Evolutionary conservation across 371 early-diverging fungal species (phyloP).

Genomic region (Chytridium lagenaria): DNA sequence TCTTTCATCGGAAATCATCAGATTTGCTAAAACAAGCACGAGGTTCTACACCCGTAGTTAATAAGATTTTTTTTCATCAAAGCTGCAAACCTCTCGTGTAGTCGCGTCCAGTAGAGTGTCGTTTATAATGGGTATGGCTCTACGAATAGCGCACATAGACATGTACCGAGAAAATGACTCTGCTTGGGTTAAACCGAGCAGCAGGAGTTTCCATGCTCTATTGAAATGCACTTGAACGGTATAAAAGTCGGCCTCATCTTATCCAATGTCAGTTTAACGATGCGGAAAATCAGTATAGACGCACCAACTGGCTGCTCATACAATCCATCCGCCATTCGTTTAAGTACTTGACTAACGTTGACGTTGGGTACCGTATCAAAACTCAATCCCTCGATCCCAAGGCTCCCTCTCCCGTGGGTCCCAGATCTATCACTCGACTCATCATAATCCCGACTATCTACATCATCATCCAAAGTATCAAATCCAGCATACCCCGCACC

Average conservation of each 20-base stretch:
- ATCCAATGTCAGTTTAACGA: no score
- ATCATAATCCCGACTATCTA: neutral
- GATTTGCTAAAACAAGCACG: conserved; percentile 45
- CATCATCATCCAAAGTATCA: neutral
- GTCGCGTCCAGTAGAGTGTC: conserved; percentile 54
- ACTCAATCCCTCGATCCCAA: conserved; percentile 51
- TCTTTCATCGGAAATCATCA: conserved; percentile 55
- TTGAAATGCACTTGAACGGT: conserved; percentile 57
- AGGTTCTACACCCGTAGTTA: conserved; percentile 37
- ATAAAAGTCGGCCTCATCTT: conserved; percentile 55
- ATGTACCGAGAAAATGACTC: conserved; percentile 56
- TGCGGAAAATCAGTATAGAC: no score
- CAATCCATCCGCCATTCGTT: conserved; percentile 49
- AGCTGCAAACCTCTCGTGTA: conserved; percentile 44
- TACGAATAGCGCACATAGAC: conserved; percentile 52
- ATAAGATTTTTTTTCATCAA: neutral
- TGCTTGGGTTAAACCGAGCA: conserved; percentile 55
- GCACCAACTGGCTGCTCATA: conserved; percentile 36
- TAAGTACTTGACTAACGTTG: conserved; percentile 41
- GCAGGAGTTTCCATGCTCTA: conserved; percentile 58
- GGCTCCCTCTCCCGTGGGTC: conserved; percentile 27
- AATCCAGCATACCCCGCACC: neutral
- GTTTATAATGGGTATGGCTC: conserved; percentile 54
- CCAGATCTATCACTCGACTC: neutral
- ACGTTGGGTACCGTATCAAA: conserved; percentile 52